A percentile compares a stretch with the other conserved stretches of the same genome.
Conservation (phyloP, 495 filamentous ascomycete species). For the Hypoxylon trugodes region DNA sequence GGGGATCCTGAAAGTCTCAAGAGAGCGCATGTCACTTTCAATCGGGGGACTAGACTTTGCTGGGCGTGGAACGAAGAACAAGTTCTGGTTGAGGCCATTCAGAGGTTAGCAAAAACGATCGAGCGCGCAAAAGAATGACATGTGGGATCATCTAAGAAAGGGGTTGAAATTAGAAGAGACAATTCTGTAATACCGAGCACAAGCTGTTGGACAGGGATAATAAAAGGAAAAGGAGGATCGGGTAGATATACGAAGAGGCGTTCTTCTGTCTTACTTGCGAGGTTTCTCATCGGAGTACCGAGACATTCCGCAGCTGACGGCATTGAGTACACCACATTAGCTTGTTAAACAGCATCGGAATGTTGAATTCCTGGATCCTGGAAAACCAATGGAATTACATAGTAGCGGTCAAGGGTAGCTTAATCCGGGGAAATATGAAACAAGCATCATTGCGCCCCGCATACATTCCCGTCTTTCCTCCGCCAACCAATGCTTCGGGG, state of each 20-base stretch:
- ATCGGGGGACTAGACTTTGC: constrained; percentile 64
- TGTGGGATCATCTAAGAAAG: no score
- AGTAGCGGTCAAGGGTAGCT: not conserved
- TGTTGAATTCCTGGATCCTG: not conserved
- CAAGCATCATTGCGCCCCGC: constrained; percentile 5
- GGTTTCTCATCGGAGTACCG: constrained; percentile 1
- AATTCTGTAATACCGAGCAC: no score
- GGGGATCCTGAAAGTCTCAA: constrained; percentile 56
- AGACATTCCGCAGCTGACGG: constrained; percentile 3
- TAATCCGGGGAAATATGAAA: constrained; percentile 16
- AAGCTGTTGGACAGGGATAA: no score
- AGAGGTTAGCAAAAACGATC: constrained; percentile 55
- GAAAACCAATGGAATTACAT: not conserved
- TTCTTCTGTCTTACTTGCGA: constrained; percentile 10
- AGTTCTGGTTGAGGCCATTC: constrained; percentile 66
- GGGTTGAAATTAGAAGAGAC: no score
- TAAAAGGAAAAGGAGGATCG: not conserved
- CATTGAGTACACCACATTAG: not conserved
- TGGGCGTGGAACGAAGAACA: constrained; percentile 74
- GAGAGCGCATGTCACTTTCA: constrained; percentile 50
- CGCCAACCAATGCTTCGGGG: constrained; percentile 13
- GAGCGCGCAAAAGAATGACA: not conserved
- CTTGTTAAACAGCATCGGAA: not conserved
- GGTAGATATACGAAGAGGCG: constrained; percentile 25
- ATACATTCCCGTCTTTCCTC: constrained; percentile 2